These are phyloP conservation scores for Ceratobasidium sp. DNA, from an alignment of 1,284 basidiomycete genomes.

Conservation along the genomic window DNA sequence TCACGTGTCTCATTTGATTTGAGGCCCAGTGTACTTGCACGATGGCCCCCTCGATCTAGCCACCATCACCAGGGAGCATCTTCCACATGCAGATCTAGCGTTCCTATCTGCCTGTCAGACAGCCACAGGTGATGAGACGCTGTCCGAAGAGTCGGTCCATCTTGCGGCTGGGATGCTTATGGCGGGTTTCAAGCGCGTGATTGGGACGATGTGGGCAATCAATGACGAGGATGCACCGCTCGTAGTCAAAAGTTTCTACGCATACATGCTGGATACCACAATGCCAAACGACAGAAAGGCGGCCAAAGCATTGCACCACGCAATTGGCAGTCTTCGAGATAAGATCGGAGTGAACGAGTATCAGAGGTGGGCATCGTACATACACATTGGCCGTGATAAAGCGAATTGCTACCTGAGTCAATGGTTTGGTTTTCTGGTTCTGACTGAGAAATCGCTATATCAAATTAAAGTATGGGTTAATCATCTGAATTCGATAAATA, in stretches of 20 bases:
- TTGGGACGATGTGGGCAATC: conserved; percentile 30
- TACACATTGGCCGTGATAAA: no score
- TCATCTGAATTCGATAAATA: no score
- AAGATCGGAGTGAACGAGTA: background rate
- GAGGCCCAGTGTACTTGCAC: background rate
- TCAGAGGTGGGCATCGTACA: background rate
- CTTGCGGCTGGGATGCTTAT: conserved; percentile 22
- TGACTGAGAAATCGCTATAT: no score
- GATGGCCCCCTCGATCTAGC: conserved; percentile 9
- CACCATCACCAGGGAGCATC: background rate
- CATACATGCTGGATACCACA: background rate
- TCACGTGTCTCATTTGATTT: background rate
- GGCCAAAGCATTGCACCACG: conserved; percentile 25
- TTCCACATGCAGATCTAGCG: conserved; percentile 32
- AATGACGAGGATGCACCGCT: conserved; percentile 17
- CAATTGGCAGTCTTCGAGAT: conserved; percentile 6
- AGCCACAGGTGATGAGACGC: background rate
- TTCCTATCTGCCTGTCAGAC: conserved; percentile 37
- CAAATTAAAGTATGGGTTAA: no score
- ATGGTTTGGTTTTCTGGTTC: no score
- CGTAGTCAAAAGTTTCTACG: conserved; percentile 6
- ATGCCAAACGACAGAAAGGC: background rate
- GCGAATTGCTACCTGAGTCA: no score
- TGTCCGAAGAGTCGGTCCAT: conserved; percentile 7
- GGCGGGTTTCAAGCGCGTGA: background rate